Percentiles rank a stretch among this genome's conserved stretches.
Evolutionary conservation across 1,139 yeast species (phyloP).

Genomic region (Petasospora fabianii): DNA sequence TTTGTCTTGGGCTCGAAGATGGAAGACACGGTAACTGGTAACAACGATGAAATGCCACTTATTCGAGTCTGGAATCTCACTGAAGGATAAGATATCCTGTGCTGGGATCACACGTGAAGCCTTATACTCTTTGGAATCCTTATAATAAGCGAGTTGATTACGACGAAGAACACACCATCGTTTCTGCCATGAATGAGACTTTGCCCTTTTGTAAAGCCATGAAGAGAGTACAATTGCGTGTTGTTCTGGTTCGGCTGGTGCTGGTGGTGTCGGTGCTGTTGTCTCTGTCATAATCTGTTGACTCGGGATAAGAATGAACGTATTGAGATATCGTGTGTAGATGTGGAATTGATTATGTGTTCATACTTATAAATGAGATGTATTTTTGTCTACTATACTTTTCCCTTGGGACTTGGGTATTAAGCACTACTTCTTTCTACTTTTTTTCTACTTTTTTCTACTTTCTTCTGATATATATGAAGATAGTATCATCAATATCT

Average conservation of each 20-base stretch:
- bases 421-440: too few species aligned
- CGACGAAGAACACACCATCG: constrained; percentile 59
- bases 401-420: too few species aligned
- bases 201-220: constrained; percentile 21
- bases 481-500: too few species aligned
- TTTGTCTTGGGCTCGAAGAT: constrained; percentile 38
- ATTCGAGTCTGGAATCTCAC: constrained; percentile 36
- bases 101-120: constrained; percentile 44
- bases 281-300: too few species aligned
- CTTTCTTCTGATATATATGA: too few species aligned
- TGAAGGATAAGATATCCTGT: constrained; percentile 29
- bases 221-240: constrained; percentile 16
- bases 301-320: too few species aligned
- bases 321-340: too few species aligned
- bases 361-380: too few species aligned
- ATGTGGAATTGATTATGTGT: too few species aligned
- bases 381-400: too few species aligned
- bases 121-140: constrained; percentile 54
- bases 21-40: constrained; percentile 36
- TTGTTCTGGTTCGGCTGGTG: too few species aligned
- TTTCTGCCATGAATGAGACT: constrained; percentile 39
- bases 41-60: constrained; percentile 35
- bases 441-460: too few species aligned
- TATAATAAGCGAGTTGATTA: constrained; percentile 54
- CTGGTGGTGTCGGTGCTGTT: neutral